A percentile compares a stretch with the other conserved stretches of the same genome.
Evolutionary conservation across 2,329 filamentous ascomycete genomes (phyloP).

Genomic region (Alternaria incomplexa): DNA sequence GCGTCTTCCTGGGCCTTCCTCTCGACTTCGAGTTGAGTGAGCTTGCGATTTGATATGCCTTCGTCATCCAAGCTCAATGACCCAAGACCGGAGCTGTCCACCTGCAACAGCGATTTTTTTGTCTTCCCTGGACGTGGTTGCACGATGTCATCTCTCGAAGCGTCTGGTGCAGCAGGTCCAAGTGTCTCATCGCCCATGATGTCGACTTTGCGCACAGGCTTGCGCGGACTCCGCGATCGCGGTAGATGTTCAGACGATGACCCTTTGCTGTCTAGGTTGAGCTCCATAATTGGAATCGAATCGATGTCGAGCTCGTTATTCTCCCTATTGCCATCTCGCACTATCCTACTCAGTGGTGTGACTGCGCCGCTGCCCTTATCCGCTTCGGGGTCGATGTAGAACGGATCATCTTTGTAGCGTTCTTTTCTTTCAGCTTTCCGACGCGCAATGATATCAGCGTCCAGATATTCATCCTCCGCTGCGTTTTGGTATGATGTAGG

Average conservation of each 20-base stretch:
- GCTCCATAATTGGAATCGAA: conserved; percentile 92
- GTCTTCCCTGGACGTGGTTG: conserved; percentile 31
- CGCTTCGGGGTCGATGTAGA: conserved; percentile 74
- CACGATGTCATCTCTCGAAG: conserved; percentile 40
- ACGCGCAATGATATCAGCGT: conserved; percentile 74
- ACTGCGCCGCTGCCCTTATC: conserved; percentile 65
- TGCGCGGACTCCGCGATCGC: conserved; percentile 36
- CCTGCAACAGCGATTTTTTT: conserved; percentile 76
- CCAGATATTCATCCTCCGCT: conserved; percentile 62
- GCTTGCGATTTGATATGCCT: conserved; percentile 29
- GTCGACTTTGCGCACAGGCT: conserved; percentile 48
- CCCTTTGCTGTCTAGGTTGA: conserved; percentile 68
- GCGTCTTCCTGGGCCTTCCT: conserved; percentile 76
- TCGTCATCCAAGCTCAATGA: conserved; percentile 68
- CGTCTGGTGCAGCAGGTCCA: conserved; percentile 42
- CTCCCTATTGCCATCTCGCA: conserved; percentile 68
- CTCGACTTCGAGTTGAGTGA: conserved; percentile 64
- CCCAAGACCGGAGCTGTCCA: conserved; percentile 84
- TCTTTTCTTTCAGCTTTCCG: conserved; percentile 79
- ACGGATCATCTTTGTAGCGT: conserved; percentile 90
- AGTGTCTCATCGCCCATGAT: conserved; percentile 58
- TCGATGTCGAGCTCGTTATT: conserved; percentile 83
- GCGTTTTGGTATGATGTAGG: conserved; percentile 54
- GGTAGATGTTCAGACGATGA: conserved; percentile 26
- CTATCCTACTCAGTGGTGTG: conserved; percentile 81